Evolutionary conservation across 2,329 filamentous ascomycete species (phyloP).

Genomic region (Fusarium tjaetaba): DNA sequence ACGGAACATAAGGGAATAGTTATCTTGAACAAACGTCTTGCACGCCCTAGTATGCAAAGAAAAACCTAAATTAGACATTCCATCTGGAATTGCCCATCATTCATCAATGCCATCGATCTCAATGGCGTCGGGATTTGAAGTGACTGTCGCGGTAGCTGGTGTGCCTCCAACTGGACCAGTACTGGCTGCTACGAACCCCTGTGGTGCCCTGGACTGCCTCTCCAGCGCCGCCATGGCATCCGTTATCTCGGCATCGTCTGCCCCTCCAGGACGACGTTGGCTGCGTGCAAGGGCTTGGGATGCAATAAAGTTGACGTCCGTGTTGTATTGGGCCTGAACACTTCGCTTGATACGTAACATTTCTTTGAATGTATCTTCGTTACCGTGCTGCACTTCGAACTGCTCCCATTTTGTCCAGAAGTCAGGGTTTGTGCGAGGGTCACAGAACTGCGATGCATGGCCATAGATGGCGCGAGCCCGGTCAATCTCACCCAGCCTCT

Average conservation of each 20-base stretch:
- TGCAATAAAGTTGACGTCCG: slow-evolving; percentile 98
- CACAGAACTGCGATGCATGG: slow-evolving; percentile 96
- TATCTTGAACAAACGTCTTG: slow-evolving; percentile 26
- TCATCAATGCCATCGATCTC: slow-evolving; percentile 80
- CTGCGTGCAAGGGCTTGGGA: slow-evolving; percentile 90
- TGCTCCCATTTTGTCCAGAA: slow-evolving; percentile 98
- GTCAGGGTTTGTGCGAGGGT: slow-evolving; percentile 85
- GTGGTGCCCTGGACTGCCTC: slow-evolving; percentile 85
- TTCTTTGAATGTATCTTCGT: slow-evolving; percentile 99
- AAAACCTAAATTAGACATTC: slow-evolving; percentile 25
- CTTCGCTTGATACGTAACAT: slow-evolving; percentile 98
- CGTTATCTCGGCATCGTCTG: slow-evolving; percentile 60
- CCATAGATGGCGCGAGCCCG: slow-evolving; percentile 95
- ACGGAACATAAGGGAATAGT: slow-evolving; percentile 21
- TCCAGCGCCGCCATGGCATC: slow-evolving; percentile 94
- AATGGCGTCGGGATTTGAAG: slow-evolving; percentile 86
- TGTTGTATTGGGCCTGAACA: slow-evolving; percentile 98
- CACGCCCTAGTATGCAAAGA: slow-evolving; percentile 31
- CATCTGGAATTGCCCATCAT: slow-evolving; percentile 44
- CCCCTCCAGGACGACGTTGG: slow-evolving; percentile 68
- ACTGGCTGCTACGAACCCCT: slow-evolving; percentile 90
- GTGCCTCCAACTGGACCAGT: slow-evolving; percentile 71
- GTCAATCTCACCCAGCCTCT: slow-evolving; percentile 91
- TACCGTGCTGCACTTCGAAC: slow-evolving; percentile 97
- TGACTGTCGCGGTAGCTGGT: slow-evolving; percentile 53